Conservation (phyloP, 805 yeast species). For the Kurtzmaniella cleridarum region DNA sequence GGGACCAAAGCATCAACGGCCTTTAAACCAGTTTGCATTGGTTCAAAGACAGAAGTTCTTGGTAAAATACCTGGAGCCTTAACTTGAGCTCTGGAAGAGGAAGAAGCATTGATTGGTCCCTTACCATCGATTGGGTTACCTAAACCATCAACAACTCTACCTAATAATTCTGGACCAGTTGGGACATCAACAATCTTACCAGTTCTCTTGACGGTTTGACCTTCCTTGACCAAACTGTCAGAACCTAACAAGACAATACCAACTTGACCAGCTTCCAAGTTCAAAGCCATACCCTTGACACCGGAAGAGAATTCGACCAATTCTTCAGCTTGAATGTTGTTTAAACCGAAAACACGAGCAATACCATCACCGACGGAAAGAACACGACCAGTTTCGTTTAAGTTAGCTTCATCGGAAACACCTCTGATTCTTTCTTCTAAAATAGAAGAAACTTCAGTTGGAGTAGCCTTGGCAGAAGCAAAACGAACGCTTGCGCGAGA, state of each 20-base stretch:
- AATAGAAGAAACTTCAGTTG: conserved; percentile 98
- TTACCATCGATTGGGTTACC: conserved; percentile 99
- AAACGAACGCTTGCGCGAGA: conserved; percentile 79
- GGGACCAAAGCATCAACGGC: conserved; percentile 99
- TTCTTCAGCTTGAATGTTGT: conserved; percentile 99
- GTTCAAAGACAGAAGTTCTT: conserved; percentile 97
- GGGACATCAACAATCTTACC: conserved; percentile 99
- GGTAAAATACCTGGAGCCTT: conserved; percentile 99
- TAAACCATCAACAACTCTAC: conserved; percentile 99
- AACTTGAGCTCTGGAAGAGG: conserved; percentile 91
- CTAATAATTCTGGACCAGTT: conserved; percentile 96
- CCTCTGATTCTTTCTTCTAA: conserved; percentile 99
- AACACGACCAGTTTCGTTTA: conserved; percentile 99
- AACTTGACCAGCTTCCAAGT: conserved; percentile 99
- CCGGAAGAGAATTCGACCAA: conserved; percentile 98
- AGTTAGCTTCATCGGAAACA: conserved; percentile 93
- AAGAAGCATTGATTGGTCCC: conserved; percentile 90
- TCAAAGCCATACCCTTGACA: conserved; percentile 99
- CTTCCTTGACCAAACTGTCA: conserved; percentile 97
- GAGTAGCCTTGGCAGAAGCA: conserved; percentile 96
- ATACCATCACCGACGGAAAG: conserved; percentile 99
- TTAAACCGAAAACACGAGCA: conserved; percentile 99
- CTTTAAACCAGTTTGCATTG: conserved; percentile 99
- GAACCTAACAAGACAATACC: conserved; percentile 99
- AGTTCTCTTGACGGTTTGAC: conserved; percentile 99